Evolutionary conservation across 345 rosid genomes (phyloP).

Genomic region (Gossypium longicalyx): DNA sequence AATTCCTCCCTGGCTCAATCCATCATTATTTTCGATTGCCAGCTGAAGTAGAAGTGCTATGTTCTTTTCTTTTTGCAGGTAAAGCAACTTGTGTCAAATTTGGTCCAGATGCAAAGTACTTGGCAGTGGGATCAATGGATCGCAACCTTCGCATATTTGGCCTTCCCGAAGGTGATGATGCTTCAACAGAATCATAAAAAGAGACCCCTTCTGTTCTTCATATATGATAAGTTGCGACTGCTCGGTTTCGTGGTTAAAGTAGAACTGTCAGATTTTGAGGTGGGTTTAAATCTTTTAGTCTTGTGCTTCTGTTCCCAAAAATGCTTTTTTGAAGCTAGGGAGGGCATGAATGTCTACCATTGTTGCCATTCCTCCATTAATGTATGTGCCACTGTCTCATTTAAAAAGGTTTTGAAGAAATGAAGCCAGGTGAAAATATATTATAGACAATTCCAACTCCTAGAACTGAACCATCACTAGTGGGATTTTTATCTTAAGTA

Average conservation of each 20-base stretch:
- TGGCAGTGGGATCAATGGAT: slow-evolving; percentile 94
- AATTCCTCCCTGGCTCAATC: background rate
- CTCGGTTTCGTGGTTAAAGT: background rate
- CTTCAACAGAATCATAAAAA: slow-evolving; percentile 37
- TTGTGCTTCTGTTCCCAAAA: background rate
- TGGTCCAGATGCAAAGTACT: slow-evolving; percentile 73
- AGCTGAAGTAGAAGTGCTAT: background rate
- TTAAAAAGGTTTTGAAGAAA: background rate
- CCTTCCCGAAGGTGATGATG: slow-evolving; percentile 48
- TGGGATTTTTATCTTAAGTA: background rate
- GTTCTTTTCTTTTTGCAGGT: slow-evolving; percentile 38
- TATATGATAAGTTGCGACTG: background rate
- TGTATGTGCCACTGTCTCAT: background rate
- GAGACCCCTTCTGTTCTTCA: background rate
- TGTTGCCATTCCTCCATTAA: background rate
- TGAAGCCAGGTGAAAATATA: background rate
- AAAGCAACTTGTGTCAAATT: slow-evolving; percentile 67
- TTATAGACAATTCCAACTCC: background rate
- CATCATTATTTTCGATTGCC: background rate
- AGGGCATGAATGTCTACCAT: background rate
- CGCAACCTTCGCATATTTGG: slow-evolving; percentile 82
- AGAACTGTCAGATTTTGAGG: background rate
- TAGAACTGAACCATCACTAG: background rate
- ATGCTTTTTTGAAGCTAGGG: background rate
- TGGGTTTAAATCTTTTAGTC: background rate